Conservation (phyloP, 202 grass and related monocot species). For the Hordeum pubiflorum region DNA sequence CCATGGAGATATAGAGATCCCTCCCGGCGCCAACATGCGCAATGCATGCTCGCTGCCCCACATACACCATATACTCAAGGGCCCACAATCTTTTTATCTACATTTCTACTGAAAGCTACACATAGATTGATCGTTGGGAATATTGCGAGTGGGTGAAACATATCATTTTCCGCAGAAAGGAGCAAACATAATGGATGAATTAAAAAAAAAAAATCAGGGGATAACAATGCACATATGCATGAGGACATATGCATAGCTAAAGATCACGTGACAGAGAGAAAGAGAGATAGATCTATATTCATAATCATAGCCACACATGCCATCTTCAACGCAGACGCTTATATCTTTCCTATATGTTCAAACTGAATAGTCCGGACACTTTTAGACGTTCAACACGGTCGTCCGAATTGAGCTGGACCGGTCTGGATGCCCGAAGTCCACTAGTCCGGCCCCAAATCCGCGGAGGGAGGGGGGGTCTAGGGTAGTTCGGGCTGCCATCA, state of each 20-base stretch:
- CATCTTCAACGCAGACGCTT: too few species aligned
- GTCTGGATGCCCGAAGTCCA: too few species aligned
- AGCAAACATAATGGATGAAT: neutral
- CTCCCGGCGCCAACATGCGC: neutral
- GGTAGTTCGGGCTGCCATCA: too few species aligned
- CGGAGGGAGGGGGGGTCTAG: too few species aligned
- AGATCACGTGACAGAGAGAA: too few species aligned
- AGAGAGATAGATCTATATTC: too few species aligned
- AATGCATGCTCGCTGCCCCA: slow-evolving; percentile 12
- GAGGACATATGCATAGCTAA: neutral
- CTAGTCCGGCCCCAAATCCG: too few species aligned
- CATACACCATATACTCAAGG: neutral
- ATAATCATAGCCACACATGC: too few species aligned
- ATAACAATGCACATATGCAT: slow-evolving; percentile 15
- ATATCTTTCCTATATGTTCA: too few species aligned
- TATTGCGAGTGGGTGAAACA: neutral
- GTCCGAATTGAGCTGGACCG: too few species aligned
- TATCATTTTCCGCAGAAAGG: neutral
- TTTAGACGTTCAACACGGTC: too few species aligned
- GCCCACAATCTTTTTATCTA: slow-evolving; percentile 1
- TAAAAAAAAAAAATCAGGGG: neutral
- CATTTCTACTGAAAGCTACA: slow-evolving; percentile 17
- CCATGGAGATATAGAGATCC: slow-evolving; percentile 12
- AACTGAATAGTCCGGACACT: too few species aligned
- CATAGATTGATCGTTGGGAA: neutral